Base-by-base conservation (phyloP, 192 early-diverging fungal species). In the Entomortierella lignicola region DNA sequence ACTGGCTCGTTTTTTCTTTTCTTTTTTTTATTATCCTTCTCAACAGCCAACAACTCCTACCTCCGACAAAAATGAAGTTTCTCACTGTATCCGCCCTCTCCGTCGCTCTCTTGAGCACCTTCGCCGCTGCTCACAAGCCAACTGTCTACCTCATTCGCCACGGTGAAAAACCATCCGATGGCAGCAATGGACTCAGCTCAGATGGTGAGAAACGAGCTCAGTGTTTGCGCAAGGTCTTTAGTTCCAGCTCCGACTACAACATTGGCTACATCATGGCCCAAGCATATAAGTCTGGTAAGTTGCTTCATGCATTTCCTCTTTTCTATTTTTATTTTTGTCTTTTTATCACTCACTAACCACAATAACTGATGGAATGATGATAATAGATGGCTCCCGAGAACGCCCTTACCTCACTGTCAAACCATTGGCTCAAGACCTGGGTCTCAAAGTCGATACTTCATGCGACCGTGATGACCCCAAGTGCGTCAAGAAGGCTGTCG, bases 251-350 rank as follows among this genome's bases (percentile, higher is more conserved):
- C 54, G 34, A 66, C 34, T 66, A 66, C 42, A 44, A 66, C 63
- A 66, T 66, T 66, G 25, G 63, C 42, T 66, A 66, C 42, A 56
- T 66, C 55, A 66, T 66, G 63, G 63, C 63, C 53, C 63, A 66
- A 66, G 34, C 34, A 66, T 66, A 56, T 27, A 39, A 66, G 34
- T 66, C 53, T 56, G 63, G 63, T 66, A 66, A 66, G 32, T 64
- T 32, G 52, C 47, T 17, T 50, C 15, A 50, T 50, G 4, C 47
- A 4, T 50, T 50, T 50, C 17, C 47, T 50, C 47, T 50, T 64
- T 64, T 64, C 62, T 64, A 37, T 48, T 43, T 48, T 54, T 54
- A 0, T 20, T 54, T 54, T 54, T 48, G 53, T 64, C 54, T 37
- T 37, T 37, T 7, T 37, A 37, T 37, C 34, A 37, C 34, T 37